Evolutionary conservation across 805 yeast genomes (phyloP).

Genomic region (Spathaspora sp.): DNA sequence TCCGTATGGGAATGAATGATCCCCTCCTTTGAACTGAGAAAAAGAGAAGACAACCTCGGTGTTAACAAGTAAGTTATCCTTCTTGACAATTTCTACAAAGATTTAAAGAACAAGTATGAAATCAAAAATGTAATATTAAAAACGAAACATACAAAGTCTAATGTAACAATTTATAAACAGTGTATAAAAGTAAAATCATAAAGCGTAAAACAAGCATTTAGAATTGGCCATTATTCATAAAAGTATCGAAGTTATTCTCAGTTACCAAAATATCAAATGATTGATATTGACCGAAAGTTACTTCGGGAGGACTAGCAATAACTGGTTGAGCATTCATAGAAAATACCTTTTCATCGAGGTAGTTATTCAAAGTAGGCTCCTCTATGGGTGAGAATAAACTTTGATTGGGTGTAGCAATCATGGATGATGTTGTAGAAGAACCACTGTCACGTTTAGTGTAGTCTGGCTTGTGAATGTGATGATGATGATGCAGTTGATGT

Average conservation of each 20-base stretch:
- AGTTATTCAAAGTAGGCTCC: background rate
- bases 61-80: background rate
- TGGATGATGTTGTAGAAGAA: background rate
- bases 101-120: background rate
- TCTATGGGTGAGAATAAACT: background rate
- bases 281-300: background rate
- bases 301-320: background rate
- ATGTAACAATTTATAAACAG: background rate
- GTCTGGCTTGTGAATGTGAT: background rate
- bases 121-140: background rate
- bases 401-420: background rate
- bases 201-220: background rate
- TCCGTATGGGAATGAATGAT: background rate
- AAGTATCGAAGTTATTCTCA: constrained; percentile 5
- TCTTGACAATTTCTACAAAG: background rate
- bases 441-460: constrained; percentile 2
- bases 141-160: background rate
- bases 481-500: constrained; percentile 3
- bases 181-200: background rate
- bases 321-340: background rate
- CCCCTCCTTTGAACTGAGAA: background rate
- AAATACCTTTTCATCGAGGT: background rate
- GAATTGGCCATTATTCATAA: constrained; percentile 1
- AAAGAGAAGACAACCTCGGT: background rate
- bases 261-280: constrained; percentile 1